Evolutionary conservation across 2,329 filamentous ascomycete species (phyloP).

Genomic region (Hypoxylon sp.): DNA sequence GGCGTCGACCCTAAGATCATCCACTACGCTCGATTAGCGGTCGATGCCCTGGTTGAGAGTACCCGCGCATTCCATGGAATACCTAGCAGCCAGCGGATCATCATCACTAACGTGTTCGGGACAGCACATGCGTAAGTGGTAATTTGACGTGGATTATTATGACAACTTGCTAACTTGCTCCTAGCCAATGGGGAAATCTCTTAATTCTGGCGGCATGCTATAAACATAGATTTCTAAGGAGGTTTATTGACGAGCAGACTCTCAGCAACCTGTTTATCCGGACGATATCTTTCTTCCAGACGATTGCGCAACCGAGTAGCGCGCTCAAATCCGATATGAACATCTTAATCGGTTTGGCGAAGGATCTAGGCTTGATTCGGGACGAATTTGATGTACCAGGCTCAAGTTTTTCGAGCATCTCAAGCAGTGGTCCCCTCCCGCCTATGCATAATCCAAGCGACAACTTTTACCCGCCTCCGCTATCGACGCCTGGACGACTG

Average conservation of each 20-base stretch:
- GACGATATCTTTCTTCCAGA: constrained; percentile 81
- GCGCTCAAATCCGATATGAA: constrained; percentile 78
- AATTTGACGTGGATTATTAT: constrained; percentile 5
- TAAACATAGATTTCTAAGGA: constrained; percentile 70
- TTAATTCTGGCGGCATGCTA: constrained; percentile 88
- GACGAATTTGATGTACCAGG: constrained; percentile 48
- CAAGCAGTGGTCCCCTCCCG: constrained; percentile 46
- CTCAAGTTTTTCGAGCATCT: constrained; percentile 59
- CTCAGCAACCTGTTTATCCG: constrained; percentile 73
- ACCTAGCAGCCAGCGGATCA: constrained; percentile 70
- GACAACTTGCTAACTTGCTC: constrained; percentile 40
- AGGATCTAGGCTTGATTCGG: constrained; percentile 58
- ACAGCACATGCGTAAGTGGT: constrained; percentile 91
- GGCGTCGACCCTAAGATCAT: constrained; percentile 62
- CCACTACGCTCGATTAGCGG: constrained; percentile 69
- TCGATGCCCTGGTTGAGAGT: constrained; percentile 83
- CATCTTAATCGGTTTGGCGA: constrained; percentile 71
- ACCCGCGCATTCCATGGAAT: constrained; percentile 82
- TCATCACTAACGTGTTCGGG: constrained; percentile 96
- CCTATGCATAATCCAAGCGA: constrained; percentile 40
- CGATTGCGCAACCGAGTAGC: constrained; percentile 78
- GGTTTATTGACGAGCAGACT: constrained; percentile 66
- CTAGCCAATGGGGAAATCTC: constrained; percentile 95
- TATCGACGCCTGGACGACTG: constrained; percentile 38
- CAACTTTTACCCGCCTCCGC: constrained; percentile 38